Evolutionary conservation across 1,284 basidiomycete genomes (phyloP).

Genomic region (Pseudozyma flocculosa): DNA sequence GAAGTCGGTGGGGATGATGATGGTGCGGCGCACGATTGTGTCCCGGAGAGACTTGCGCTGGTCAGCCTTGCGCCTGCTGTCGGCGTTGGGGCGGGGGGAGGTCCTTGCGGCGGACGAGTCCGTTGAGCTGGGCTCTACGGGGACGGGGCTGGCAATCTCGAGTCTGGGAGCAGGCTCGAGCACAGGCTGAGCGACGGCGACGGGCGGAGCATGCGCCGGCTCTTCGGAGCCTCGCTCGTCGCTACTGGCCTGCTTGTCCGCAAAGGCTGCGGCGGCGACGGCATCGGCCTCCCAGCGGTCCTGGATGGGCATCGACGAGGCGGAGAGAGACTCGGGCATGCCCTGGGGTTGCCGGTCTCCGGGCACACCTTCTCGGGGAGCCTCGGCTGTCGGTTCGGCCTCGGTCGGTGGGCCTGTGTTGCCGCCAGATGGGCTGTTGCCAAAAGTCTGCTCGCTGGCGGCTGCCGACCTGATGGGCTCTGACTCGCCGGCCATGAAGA

Average conservation of each 20-base stretch:
- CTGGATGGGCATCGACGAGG: not conserved
- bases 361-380: too few relatives aligned
- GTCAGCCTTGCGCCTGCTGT: not conserved
- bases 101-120: not conserved
- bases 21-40: slow-evolving; percentile 47
- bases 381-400: too few relatives aligned
- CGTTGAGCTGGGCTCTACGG: not conserved
- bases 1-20: slow-evolving; percentile 43
- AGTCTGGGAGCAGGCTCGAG: not conserved
- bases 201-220: not conserved
- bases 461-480: too few relatives aligned
- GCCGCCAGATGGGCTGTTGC: too few relatives aligned
- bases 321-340: not conserved
- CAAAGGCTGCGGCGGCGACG: not conserved
- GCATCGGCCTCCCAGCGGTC: not conserved
- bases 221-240: too few relatives aligned
- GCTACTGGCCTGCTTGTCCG: not conserved
- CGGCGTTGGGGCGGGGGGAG: not conserved
- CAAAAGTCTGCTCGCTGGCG: too few relatives aligned
- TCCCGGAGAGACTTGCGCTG: slow-evolving; percentile 38
- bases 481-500: slow-evolving; percentile 17
- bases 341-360: too few relatives aligned
- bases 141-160: not conserved
- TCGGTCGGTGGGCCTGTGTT: too few relatives aligned
- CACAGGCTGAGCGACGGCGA: not conserved